Evolutionary conservation across 345 rosid species (phyloP).

Genomic region (Orychophragmus violaceus): DNA sequence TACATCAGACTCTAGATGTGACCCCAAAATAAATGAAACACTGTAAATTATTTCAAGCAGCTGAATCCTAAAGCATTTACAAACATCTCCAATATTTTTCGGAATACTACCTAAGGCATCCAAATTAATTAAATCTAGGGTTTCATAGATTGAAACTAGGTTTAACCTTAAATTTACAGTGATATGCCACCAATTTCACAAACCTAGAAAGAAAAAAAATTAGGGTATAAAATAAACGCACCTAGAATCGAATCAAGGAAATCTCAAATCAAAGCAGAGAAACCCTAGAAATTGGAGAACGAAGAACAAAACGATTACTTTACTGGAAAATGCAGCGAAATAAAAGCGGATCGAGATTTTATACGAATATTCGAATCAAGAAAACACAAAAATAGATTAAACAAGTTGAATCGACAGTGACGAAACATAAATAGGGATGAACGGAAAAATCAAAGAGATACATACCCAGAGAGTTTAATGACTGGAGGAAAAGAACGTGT

Average conservation of each 20-base stretch:
- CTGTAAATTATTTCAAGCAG: not conserved
- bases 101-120: not conserved
- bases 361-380: not conserved
- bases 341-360: not conserved
- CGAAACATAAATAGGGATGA: too few relatives aligned
- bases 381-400: not conserved
- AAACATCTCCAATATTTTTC: too few relatives aligned
- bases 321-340: not conserved
- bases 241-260: not conserved
- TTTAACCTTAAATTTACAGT: not conserved
- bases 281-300: conserved; percentile 26
- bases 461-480: not conserved
- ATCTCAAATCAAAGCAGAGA: not conserved
- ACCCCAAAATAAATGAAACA: too few relatives aligned
- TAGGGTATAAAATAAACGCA: not conserved
- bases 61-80: not conserved
- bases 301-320: not conserved
- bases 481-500: not conserved
- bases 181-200: not conserved
- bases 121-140: not conserved
- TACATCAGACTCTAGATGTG: not conserved
- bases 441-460: not conserved
- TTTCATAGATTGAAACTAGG: not conserved
- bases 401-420: conserved; percentile 26
- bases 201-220: not conserved